These are phyloP conservation scores for Fusarium algeriense DNA, from an alignment of 2,329 filamentous ascomycete species.

Conservation along the genomic window DNA sequence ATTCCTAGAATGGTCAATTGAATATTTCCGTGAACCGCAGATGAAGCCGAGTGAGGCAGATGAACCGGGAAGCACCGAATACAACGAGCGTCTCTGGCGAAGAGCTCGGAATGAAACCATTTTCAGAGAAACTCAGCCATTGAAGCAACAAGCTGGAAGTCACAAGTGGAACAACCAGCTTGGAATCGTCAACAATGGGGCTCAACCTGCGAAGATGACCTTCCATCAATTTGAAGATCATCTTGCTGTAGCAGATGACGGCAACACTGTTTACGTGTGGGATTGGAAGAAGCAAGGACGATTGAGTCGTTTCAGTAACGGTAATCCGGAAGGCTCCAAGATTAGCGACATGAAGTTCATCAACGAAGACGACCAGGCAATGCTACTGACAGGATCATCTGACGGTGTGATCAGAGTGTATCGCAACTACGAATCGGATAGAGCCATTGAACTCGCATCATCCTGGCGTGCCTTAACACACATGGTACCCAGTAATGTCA, in stretches of 20 bases:
- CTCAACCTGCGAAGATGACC: slow-evolving; percentile 90
- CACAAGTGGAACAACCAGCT: slow-evolving; percentile 88
- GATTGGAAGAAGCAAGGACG: slow-evolving; percentile 86
- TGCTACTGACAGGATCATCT: slow-evolving; percentile 94
- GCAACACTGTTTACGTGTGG: slow-evolving; percentile 91
- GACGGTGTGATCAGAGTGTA: slow-evolving; percentile 96
- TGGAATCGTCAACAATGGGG: slow-evolving; percentile 87
- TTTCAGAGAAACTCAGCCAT: slow-evolving; percentile 89
- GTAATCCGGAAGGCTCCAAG: slow-evolving; percentile 88
- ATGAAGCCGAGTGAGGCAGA: slow-evolving; percentile 98
- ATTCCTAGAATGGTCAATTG: slow-evolving; percentile 95
- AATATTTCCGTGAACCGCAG: slow-evolving; percentile 97
- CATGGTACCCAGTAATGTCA: slow-evolving; percentile 92
- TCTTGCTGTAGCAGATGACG: slow-evolving; percentile 91
- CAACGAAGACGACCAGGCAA: slow-evolving; percentile 96
- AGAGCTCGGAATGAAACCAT: slow-evolving; percentile 93
- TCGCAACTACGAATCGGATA: slow-evolving; percentile 85
- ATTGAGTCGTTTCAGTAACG: slow-evolving; percentile 90
- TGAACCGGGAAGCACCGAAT: slow-evolving; percentile 94
- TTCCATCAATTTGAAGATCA: slow-evolving; percentile 99
- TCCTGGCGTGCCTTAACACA: slow-evolving; percentile 93
- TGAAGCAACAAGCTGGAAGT: slow-evolving; percentile 87
- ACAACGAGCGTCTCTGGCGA: slow-evolving; percentile 94
- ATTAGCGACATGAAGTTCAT: slow-evolving; percentile 98
- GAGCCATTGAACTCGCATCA: slow-evolving; percentile 85